Conservation (phyloP, 257 asterid species). For the Knoxia roxburghii region DNA sequence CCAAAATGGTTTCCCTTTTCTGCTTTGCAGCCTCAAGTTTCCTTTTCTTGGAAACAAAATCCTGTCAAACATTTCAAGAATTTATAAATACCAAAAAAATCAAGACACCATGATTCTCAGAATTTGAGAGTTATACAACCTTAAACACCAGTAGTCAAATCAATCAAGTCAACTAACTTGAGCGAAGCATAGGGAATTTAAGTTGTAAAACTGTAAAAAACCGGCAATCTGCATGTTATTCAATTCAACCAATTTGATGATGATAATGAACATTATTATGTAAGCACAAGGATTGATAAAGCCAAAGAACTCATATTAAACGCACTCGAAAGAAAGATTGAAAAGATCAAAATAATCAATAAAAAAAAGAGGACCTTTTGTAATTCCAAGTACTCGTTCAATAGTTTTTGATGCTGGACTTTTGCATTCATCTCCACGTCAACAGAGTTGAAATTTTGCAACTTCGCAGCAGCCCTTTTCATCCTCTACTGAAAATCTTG, state of each 20-base stretch:
- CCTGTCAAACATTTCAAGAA: neutral
- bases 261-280: neutral
- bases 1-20: conserved; percentile 14
- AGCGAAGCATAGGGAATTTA: no score
- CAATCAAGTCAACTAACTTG: neutral
- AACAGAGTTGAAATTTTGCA: conserved; percentile 18
- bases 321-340: neutral
- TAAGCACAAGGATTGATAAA: neutral
- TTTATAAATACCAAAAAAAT: neutral
- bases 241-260: neutral
- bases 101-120: neutral
- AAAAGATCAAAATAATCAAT: neutral
- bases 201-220: no score
- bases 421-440: conserved; percentile 26
- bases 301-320: neutral
- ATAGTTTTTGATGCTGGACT: conserved; percentile 37
- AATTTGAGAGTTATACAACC: no score
- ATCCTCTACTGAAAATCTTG: conserved; percentile 14
- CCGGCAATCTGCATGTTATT: neutral
- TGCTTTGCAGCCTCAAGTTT: conserved; percentile 13
- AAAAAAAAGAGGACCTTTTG: conserved; percentile 39
- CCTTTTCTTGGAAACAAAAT: conserved; percentile 18
- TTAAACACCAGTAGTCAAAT: no score
- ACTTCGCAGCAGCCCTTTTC: conserved; percentile 38
- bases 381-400: conserved; percentile 42